Evolutionary conservation across 2,329 filamentous ascomycete genomes (phyloP).

Genomic region (Aspergillus neoniger): DNA sequence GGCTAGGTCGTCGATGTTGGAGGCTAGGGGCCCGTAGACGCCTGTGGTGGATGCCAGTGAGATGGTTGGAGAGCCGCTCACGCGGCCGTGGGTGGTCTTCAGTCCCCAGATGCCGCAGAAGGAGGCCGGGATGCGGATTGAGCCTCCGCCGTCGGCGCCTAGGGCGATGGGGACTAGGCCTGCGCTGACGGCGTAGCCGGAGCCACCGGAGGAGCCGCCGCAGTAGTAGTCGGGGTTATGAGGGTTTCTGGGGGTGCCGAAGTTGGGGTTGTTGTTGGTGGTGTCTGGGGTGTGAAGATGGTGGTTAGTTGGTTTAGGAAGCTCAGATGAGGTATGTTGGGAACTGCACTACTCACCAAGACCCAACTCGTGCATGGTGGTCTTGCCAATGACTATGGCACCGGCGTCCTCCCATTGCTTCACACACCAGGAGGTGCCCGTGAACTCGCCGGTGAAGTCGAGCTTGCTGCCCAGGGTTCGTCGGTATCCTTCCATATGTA

Average conservation of each 20-base stretch:
- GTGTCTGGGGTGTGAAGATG: conserved; percentile 57
- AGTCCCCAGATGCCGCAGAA: conserved; percentile 83
- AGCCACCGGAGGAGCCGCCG: conserved; percentile 78
- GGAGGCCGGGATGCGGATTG: conserved; percentile 69
- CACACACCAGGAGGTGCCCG: conserved; percentile 69
- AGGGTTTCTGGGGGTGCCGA: conserved; percentile 76
- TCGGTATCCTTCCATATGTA: conserved; percentile 69
- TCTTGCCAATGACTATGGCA: conserved; percentile 73
- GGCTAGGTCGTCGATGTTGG: conserved; percentile 74
- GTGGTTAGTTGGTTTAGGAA: conserved; percentile 5
- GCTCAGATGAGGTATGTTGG: neutral
- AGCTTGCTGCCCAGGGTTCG: conserved; percentile 66
- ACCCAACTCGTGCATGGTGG: conserved; percentile 79
- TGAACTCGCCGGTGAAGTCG: conserved; percentile 54
- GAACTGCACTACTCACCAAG: conserved; percentile 54
- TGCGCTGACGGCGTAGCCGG: conserved; percentile 67
- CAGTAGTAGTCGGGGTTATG: conserved; percentile 76
- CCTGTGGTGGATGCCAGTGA: conserved; percentile 63
- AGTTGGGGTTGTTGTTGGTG: conserved; percentile 76
- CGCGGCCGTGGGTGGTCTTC: conserved; percentile 74
- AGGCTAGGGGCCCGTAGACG: conserved; percentile 74
- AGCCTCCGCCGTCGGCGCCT: conserved; percentile 75
- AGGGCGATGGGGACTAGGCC: conserved; percentile 72
- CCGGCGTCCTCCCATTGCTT: conserved; percentile 71
- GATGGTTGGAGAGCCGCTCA: conserved; percentile 59